phyloP scores from a whole-genome alignment of 1,284 basidiomycete species.

The Inonotus hispidus region DNA sequence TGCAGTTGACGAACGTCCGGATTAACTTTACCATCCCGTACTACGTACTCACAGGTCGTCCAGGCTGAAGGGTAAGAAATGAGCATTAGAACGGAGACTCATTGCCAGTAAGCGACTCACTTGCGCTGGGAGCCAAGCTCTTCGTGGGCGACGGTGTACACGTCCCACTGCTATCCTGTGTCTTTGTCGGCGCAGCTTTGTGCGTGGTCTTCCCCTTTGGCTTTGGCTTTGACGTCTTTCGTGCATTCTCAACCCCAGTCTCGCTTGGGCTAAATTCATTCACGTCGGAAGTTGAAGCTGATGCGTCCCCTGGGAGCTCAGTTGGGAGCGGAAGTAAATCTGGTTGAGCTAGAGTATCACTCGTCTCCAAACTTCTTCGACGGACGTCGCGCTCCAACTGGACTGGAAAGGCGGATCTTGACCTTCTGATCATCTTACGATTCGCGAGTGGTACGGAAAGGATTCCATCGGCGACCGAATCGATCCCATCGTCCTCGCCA shows the following conservation, averaged over 20 bases:
- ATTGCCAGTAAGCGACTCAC: conserved; percentile 26
- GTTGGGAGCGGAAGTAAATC: no score
- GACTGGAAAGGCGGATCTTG: no score
- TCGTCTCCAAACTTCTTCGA: no score
- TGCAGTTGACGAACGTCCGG: conserved; percentile 55
- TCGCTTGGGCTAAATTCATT: not conserved
- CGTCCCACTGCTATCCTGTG: conserved; percentile 8
- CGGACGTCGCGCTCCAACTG: no score
- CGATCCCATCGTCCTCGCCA: not conserved
- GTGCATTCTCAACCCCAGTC: conserved; percentile 7
- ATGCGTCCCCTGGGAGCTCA: conserved; percentile 20
- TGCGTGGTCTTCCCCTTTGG: conserved; percentile 8
- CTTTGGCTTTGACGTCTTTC: conserved; percentile 25
- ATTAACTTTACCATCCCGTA: conserved; percentile 57
- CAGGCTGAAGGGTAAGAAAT: conserved; percentile 37
- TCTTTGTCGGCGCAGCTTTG: conserved; percentile 14
- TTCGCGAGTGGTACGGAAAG: not conserved
- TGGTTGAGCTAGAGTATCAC: no score
- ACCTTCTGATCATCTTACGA: no score
- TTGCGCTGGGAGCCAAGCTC: conserved; percentile 37
- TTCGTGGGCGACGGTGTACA: conserved; percentile 43
- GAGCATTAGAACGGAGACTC: conserved; percentile 18
- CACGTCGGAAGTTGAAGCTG: conserved; percentile 24
- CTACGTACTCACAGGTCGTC: conserved; percentile 51
- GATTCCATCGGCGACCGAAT: not conserved